Evolutionary conservation across 1,284 basidiomycete genomes (phyloP), one percentile per base, ranked within the genome.

Genomic region (Heliocybe sulcata): DNA sequence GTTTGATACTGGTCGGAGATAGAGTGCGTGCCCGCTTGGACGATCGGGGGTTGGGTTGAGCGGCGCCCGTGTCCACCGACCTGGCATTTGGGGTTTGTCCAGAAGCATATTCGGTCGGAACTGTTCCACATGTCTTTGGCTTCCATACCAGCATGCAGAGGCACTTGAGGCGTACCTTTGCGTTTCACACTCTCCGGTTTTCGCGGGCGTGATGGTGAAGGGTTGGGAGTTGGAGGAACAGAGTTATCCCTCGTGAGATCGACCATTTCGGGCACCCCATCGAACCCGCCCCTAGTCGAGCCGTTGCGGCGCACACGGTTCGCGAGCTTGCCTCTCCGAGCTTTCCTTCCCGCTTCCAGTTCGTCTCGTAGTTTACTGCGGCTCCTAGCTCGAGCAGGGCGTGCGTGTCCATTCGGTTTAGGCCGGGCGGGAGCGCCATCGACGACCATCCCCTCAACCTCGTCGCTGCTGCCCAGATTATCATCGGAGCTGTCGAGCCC

Each of bases 391-490:
- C 54, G 38, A 53, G 26, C 53, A 57, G 59, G 52, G 55, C 55
- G 25, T 56, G 38, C n/a, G 3, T 20, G 38, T 3, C 19, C 20
- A 54, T 52, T 45, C 56, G 25, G 49, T 48, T 11, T 38, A 19
- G 38, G 1, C 33, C 51, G 22, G 25, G 3, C 35, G 11, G 35
- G 14, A 26, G 9, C 14, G 74, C 16, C 74, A 55, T 85, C 82
- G 16, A 81, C 65, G 2, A 81, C 62, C 77, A 88, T 85, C 45
- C 74, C 71, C 55, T 76, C 74, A 2, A 81, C 76, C 59, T 82
- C 74, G 16, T 70, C 68, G 20, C 62, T 60, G 14, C 52, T 57
- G 45, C 56, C 52, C 16, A 58, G 22, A 10, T 53, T 35, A 19
- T 45, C 35, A 14, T 42, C 33, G 19, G 52, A 33, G 52, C 20